These are phyloP conservation scores for Penicillium sp. DNA, from an alignment of 2,329 filamentous ascomycete species.

Conservation along the genomic window DNA sequence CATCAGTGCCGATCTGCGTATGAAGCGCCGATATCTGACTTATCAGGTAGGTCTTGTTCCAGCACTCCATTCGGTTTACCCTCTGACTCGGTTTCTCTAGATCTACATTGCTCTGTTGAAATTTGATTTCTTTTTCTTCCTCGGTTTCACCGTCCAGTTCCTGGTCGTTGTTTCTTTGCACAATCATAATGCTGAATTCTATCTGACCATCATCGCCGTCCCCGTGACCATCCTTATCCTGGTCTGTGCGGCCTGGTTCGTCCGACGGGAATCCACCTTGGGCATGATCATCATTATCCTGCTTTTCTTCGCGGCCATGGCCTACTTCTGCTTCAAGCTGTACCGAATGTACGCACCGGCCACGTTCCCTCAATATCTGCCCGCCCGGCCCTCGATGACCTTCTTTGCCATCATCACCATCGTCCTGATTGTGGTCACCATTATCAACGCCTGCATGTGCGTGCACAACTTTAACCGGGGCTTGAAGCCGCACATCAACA, in stretches of 20 bases:
- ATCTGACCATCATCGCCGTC: slow-evolving; percentile 80
- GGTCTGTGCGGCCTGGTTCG: slow-evolving; percentile 77
- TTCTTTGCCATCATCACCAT: slow-evolving; percentile 94
- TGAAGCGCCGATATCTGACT: slow-evolving; percentile 93
- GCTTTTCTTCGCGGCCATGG: slow-evolving; percentile 81
- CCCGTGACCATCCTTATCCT: slow-evolving; percentile 88
- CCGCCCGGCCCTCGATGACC: slow-evolving; percentile 79
- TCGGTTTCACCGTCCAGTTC: slow-evolving; percentile 97
- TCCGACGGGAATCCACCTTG: slow-evolving; percentile 70
- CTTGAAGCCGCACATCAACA: slow-evolving; percentile 77
- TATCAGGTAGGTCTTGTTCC: slow-evolving; percentile 70
- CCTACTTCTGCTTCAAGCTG: slow-evolving; percentile 97
- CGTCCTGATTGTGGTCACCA: slow-evolving; percentile 79
- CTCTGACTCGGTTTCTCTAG: slow-evolving; percentile 46
- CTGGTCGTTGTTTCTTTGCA: slow-evolving; percentile 79
- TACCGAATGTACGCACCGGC: slow-evolving; percentile 81
- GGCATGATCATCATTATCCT: slow-evolving; percentile 76
- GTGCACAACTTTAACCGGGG: slow-evolving; percentile 87
- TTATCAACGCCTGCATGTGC: slow-evolving; percentile 79
- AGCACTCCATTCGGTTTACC: background rate
- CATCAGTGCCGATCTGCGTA: slow-evolving; percentile 91
- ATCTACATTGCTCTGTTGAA: slow-evolving; percentile 97
- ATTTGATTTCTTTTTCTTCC: slow-evolving; percentile 99
- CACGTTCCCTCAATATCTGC: slow-evolving; percentile 60
- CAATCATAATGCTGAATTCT: slow-evolving; percentile 68